Percentiles rank a stretch among this genome's conserved stretches.
Evolutionary conservation across 345 rosid species (phyloP).

Genomic region (Eucalyptus pauciflora): DNA sequence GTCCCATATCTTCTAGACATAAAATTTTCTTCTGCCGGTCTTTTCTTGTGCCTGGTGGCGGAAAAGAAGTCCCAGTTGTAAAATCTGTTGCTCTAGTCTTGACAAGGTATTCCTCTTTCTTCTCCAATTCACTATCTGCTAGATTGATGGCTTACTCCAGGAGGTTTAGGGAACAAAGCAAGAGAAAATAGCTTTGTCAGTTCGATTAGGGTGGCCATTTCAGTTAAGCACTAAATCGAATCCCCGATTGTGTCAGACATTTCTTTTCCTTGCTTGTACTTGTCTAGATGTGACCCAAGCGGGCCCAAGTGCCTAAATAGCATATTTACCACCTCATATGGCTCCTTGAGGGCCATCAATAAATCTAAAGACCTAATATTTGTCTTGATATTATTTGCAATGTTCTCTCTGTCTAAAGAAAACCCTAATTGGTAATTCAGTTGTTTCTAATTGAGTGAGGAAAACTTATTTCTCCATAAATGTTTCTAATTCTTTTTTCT

Average conservation of each 20-base stretch:
- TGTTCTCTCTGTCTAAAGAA: neutral
- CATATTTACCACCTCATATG: neutral
- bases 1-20: neutral
- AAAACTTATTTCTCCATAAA: neutral
- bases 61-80: neutral
- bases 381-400: neutral
- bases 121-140: neutral
- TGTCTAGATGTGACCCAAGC: neutral
- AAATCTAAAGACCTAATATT: neutral
- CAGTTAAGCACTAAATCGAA: neutral
- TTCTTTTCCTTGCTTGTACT: neutral
- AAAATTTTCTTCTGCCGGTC: slow-evolving; percentile 1
- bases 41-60: neutral
- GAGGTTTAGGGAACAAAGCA: neutral
- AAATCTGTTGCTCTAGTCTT: neutral
- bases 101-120: neutral
- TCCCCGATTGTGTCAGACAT: neutral
- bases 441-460: neutral
- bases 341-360: neutral
- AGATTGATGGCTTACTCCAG: neutral
- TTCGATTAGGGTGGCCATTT: neutral
- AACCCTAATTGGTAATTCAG: neutral
- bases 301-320: neutral
- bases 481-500: neutral
- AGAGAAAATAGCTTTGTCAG: neutral